phyloP scores from a whole-genome alignment of 1,284 basidiomycete species.

The Porodaedalea pini region DNA sequence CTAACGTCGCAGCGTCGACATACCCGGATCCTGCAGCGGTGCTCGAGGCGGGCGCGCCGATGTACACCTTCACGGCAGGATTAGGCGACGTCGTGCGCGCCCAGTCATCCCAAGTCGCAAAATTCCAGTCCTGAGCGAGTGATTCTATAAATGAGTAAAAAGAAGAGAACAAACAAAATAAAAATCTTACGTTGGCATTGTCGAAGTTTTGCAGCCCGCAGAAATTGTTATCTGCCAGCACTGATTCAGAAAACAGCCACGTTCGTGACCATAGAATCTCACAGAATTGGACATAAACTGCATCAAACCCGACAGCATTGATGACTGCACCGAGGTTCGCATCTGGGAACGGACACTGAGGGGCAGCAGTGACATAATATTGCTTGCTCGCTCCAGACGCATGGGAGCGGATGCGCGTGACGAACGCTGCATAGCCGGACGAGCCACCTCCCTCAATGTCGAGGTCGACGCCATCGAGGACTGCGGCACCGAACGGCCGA shows the following conservation, averaged over 20 bases:
- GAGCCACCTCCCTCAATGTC: constrained; percentile 62
- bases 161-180: not conserved
- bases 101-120: constrained; percentile 57
- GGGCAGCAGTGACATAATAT: constrained; percentile 61
- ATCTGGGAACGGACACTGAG: constrained; percentile 67
- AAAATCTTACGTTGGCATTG: constrained; percentile 38
- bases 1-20: constrained; percentile 44
- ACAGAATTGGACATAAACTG: constrained; percentile 62
- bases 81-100: constrained; percentile 56
- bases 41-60: constrained; percentile 54
- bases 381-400: constrained; percentile 44
- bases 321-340: constrained; percentile 51
- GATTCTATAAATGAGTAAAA: constrained; percentile 5
- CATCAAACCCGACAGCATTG: constrained; percentile 55
- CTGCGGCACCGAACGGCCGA: constrained; percentile 59
- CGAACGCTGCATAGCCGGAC: constrained; percentile 50
- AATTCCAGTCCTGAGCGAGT: constrained; percentile 45
- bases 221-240: constrained; percentile 52
- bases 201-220: constrained; percentile 45
- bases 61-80: constrained; percentile 56
- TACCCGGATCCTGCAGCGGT: constrained; percentile 51
- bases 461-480: constrained; percentile 65
- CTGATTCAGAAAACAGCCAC: constrained; percentile 14
- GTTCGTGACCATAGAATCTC: constrained; percentile 21
- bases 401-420: constrained; percentile 47